phyloP scores from a whole-genome alignment of 176 grass and related monocot species.

The Hyparrhenia diplandra region DNA sequence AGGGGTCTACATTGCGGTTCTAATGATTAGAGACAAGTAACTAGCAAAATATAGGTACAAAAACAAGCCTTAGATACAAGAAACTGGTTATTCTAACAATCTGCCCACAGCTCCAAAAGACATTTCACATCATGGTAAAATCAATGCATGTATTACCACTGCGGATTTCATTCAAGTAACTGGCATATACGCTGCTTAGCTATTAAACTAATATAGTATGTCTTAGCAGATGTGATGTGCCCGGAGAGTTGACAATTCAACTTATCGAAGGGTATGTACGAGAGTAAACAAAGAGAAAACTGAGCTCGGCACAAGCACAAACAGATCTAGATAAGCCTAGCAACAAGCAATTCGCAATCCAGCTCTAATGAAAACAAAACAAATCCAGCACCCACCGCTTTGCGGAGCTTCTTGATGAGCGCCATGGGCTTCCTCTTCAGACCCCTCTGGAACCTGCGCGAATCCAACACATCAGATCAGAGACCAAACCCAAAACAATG shows the following conservation, averaged over 20 bases:
- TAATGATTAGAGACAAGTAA: not conserved
- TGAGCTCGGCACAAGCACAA: not conserved
- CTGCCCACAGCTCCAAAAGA: not conserved
- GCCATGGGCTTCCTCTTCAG: conserved; percentile 99
- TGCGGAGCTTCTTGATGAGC: conserved; percentile 92
- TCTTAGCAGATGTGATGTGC: not conserved
- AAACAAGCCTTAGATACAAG: no score
- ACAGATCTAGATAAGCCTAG: not conserved
- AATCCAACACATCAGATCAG: not conserved
- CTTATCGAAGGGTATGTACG: not conserved
- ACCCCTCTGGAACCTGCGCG: conserved; percentile 77
- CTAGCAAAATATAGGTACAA: no score
- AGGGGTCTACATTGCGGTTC: not conserved
- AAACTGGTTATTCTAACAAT: no score
- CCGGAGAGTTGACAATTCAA: not conserved
- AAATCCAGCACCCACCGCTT: conserved; percentile 58
- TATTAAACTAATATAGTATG: not conserved
- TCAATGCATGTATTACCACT: not conserved
- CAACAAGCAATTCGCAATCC: not conserved
- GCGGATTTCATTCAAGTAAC: not conserved
- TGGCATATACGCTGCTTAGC: not conserved
- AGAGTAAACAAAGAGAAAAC: no score
- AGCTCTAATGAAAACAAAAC: not conserved
- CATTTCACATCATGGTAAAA: not conserved
- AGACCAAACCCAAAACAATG: not conserved